phyloP scores from a whole-genome alignment of 352 stramenopile genomes.

The Phytophthora ohioensis region DNA sequence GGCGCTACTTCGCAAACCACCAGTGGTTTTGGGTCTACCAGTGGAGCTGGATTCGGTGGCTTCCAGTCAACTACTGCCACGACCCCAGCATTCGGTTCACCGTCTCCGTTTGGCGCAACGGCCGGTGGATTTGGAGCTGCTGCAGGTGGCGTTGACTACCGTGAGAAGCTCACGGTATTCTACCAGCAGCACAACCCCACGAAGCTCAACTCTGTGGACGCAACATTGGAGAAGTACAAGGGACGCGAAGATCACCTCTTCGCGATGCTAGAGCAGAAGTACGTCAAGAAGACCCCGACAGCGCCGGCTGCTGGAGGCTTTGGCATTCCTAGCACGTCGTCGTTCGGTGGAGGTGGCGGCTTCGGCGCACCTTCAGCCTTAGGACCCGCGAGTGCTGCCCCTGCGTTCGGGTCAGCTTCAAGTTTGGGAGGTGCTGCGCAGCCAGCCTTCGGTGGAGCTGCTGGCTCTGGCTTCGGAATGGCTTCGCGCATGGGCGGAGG shows the following conservation, averaged over 20 bases:
- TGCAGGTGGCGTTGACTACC: conserved; percentile 49
- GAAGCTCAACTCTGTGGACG: conserved; percentile 74
- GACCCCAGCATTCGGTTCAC: conserved; percentile 30
- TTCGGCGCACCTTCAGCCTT: conserved; percentile 66
- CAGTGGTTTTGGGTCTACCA: conserved; percentile 34
- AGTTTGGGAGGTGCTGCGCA: conserved; percentile 47
- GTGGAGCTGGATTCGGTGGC: conserved; percentile 41
- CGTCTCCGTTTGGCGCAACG: conserved; percentile 45
- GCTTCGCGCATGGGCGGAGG: conserved; percentile 41
- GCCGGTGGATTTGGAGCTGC: conserved; percentile 44
- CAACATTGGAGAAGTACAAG: conserved; percentile 80
- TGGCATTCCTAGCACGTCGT: conserved; percentile 42
- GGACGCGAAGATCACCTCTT: conserved; percentile 75
- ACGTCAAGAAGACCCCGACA: conserved; percentile 50
- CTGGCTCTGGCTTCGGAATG: conserved; percentile 35
- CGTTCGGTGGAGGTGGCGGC: conserved; percentile 47
- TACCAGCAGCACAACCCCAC: conserved; percentile 81
- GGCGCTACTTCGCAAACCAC: conserved; percentile 36
- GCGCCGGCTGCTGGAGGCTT: conserved; percentile 45
- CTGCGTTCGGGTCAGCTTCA: conserved; percentile 65
- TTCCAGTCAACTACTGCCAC: conserved; percentile 38
- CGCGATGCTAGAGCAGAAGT: conserved; percentile 82
- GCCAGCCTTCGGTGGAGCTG: conserved; percentile 44
- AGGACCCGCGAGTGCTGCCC: conserved; percentile 42
- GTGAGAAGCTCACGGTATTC: conserved; percentile 67